Conservation (phyloP, 1,139 yeast genomes). For the Saccharomyces hybrid region DNA sequence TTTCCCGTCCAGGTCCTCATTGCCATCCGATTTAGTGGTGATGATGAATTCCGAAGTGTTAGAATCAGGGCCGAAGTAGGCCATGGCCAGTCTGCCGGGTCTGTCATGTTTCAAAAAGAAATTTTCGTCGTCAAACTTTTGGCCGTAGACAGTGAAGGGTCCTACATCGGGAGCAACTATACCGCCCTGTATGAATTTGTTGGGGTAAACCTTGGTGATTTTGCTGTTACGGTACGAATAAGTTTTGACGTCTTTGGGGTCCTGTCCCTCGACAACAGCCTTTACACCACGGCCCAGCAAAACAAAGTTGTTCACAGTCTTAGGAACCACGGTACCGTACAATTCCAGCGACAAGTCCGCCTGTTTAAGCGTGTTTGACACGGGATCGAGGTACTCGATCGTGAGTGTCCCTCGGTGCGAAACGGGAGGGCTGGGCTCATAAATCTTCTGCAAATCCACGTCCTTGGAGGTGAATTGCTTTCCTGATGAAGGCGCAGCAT, state of each 20-base stretch:
- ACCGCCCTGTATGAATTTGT: slow-evolving; percentile 71
- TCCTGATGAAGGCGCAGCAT: background rate
- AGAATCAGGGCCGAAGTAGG: slow-evolving; percentile 67
- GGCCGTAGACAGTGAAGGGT: slow-evolving; percentile 67
- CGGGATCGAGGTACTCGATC: slow-evolving; percentile 21
- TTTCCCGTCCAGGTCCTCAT: slow-evolving; percentile 61
- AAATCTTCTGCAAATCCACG: slow-evolving; percentile 14
- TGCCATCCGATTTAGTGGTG: slow-evolving; percentile 47
- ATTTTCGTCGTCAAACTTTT: slow-evolving; percentile 60
- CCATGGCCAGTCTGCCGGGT: slow-evolving; percentile 67
- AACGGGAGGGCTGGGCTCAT: slow-evolving; percentile 28
- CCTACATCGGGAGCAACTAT: slow-evolving; percentile 83
- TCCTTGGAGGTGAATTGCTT: slow-evolving; percentile 6
- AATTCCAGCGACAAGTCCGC: slow-evolving; percentile 51
- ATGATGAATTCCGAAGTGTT: slow-evolving; percentile 70
- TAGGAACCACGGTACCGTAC: slow-evolving; percentile 65
- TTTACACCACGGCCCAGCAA: slow-evolving; percentile 46
- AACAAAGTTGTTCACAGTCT: slow-evolving; percentile 60
- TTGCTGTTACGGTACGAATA: slow-evolving; percentile 53
- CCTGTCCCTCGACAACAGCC: slow-evolving; percentile 35
- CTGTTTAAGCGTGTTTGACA: slow-evolving; percentile 10
- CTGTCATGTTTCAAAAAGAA: slow-evolving; percentile 53
- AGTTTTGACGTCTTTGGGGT: slow-evolving; percentile 42
- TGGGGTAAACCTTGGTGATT: slow-evolving; percentile 61
- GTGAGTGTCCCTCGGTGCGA: slow-evolving; percentile 21